Evolutionary conservation across 495 filamentous ascomycete species (phyloP).

Genomic region (Darksidea phi): DNA sequence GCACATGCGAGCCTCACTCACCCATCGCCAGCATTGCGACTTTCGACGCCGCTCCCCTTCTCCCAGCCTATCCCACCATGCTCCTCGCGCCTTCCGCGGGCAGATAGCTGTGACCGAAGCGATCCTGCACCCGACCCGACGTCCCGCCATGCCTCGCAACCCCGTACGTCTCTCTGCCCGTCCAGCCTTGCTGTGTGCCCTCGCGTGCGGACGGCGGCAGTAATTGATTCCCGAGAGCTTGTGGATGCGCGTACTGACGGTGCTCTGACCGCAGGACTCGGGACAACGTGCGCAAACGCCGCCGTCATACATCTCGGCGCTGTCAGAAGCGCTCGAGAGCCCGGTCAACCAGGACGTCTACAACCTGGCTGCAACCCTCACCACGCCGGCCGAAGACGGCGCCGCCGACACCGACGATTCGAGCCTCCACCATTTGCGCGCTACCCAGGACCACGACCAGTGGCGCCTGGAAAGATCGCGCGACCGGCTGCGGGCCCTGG

Average conservation of each 20-base stretch:
- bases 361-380: conserved; percentile 49
- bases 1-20: neutral
- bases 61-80: neutral
- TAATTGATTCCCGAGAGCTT: too few species aligned
- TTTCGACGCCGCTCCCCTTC: neutral
- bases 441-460: conserved; percentile 42
- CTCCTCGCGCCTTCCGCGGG: neutral
- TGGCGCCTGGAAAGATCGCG: conserved; percentile 36
- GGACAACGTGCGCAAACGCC: conserved; percentile 29
- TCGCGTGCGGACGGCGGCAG: neutral
- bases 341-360: conserved; percentile 44
- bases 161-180: neutral
- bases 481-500: conserved; percentile 19
- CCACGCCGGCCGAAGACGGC: conserved; percentile 52
- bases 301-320: conserved; percentile 40
- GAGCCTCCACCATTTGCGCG: conserved; percentile 55
- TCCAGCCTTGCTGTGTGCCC: neutral
- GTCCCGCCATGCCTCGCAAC: conserved; percentile 1
- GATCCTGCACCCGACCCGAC: neutral
- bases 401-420: conserved; percentile 54
- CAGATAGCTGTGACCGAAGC: neutral
- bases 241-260: conserved; percentile 3
- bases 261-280: conserved; percentile 26
- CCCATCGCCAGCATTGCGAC: neutral
- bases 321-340: conserved; percentile 43